A percentile compares a stretch with the other conserved stretches of the same genome.
These are phyloP conservation scores for Suhomyces choctaworum DNA, from an alignment of 1,139 yeast species.

Conservation along the genomic window DNA sequence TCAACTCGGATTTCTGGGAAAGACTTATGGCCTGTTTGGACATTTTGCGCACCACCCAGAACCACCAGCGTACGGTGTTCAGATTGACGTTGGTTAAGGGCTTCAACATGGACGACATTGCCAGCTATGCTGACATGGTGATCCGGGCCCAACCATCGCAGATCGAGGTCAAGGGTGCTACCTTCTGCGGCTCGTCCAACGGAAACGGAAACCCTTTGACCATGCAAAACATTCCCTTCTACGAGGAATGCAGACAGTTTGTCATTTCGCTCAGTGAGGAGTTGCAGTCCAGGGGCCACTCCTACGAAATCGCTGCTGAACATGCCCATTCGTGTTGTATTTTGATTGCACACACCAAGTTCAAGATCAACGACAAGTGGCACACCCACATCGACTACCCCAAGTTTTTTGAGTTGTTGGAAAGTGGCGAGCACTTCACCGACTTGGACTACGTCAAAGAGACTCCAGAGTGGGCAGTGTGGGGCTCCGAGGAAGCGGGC, in stretches of 20 bases:
- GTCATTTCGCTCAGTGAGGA: conserved; percentile 63
- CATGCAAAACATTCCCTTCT: conserved; percentile 93
- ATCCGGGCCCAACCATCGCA: conserved; percentile 81
- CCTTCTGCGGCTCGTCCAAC: conserved; percentile 82
- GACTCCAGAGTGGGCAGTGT: conserved; percentile 89
- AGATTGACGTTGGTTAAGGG: conserved; percentile 90
- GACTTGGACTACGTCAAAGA: conserved; percentile 79
- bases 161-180: conserved; percentile 92
- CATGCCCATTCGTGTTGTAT: conserved; percentile 96
- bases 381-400: conserved; percentile 86
- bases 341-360: conserved; percentile 73
- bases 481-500: conserved; percentile 85
- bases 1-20: conserved; percentile 92
- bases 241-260: conserved; percentile 82
- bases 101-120: conserved; percentile 79
- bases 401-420: conserved; percentile 69
- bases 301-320: conserved; percentile 87
- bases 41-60: conserved; percentile 67
- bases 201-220: conserved; percentile 87
- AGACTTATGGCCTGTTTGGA: conserved; percentile 79
- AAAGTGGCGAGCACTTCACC: conserved; percentile 62
- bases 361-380: conserved; percentile 75
- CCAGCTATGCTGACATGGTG: conserved; percentile 88
- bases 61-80: conserved; percentile 87
- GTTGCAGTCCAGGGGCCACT: conserved; percentile 60